Conservation (phyloP, 345 rosid genomes). For the Ceriops decandra region DNA sequence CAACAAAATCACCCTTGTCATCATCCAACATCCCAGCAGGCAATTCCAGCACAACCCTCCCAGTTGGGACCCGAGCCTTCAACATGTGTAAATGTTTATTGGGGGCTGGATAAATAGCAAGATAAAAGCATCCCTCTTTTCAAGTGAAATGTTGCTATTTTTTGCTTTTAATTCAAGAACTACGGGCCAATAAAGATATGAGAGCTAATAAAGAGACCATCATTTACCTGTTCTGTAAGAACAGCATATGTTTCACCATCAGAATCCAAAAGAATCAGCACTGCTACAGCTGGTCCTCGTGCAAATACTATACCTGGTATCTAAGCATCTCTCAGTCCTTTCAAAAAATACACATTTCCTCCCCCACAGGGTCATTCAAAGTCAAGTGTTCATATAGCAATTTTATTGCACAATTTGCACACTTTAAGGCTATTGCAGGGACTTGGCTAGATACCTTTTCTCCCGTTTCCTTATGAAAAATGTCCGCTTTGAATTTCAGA, state of each 20-base stretch:
- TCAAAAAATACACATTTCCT: constrained; percentile 2
- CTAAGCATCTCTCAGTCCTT: constrained; percentile 46
- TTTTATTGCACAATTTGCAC: neutral
- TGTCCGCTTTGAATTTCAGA: constrained; percentile 82
- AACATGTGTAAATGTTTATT: constrained; percentile 13
- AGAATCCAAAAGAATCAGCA: constrained; percentile 70
- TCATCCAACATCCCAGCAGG: constrained; percentile 97
- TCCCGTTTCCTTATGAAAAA: constrained; percentile 57
- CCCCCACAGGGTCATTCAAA: neutral
- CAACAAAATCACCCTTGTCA: constrained; percentile 78
- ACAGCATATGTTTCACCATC: constrained; percentile 71
- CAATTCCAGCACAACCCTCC: constrained; percentile 70
- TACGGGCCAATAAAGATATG: neutral
- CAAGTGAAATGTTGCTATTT: constrained; percentile 1
- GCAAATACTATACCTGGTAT: constrained; percentile 97
- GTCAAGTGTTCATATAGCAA: neutral
- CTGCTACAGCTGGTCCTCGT: constrained; percentile 86
- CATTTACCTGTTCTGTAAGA: constrained; percentile 81
- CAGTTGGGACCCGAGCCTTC: constrained; percentile 87
- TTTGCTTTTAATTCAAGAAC: neutral
- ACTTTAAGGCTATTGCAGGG: constrained; percentile 7
- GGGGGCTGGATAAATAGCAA: constrained; percentile 4
- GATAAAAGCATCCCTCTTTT: constrained; percentile 1
- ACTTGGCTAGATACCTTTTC: constrained; percentile 50
- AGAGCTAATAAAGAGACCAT: neutral